These are phyloP conservation scores for Cladosporium sp. DNA, from an alignment of 2,329 filamentous ascomycete genomes.

Conservation along the genomic window DNA sequence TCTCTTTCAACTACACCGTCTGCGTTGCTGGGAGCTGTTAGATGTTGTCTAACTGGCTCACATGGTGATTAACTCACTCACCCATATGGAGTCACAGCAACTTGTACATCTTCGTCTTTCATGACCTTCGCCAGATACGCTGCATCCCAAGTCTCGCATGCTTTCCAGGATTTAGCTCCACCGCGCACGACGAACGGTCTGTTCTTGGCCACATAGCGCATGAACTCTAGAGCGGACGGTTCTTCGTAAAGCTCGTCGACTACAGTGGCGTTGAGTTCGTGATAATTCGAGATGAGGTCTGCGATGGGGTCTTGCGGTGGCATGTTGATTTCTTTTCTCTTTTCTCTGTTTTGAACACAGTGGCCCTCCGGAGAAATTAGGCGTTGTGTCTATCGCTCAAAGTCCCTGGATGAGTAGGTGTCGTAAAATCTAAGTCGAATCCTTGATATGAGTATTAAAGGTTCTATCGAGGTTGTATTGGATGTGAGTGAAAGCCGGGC, in stretches of 20 bases:
- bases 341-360: too few species aligned
- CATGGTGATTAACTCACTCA: too few species aligned
- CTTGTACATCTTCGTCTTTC: constrained; percentile 58
- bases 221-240: constrained; percentile 73
- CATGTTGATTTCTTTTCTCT: not conserved
- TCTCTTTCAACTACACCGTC: constrained; percentile 60
- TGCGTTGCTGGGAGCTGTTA: constrained; percentile 49
- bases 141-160: constrained; percentile 59
- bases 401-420: too few species aligned
- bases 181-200: constrained; percentile 68
- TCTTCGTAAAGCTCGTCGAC: constrained; percentile 61
- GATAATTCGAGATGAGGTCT: constrained; percentile 61
- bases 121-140: constrained; percentile 56
- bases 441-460: too few species aligned
- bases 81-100: constrained; percentile 73
- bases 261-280: constrained; percentile 62
- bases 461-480: too few species aligned
- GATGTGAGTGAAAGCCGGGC: too few species aligned
- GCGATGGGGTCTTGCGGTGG: not conserved
- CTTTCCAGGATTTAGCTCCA: constrained; percentile 61
- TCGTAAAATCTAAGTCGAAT: too few species aligned
- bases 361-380: too few species aligned
- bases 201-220: constrained; percentile 71
- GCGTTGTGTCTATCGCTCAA: too few species aligned
- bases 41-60: too few species aligned